Conservation (phyloP, 257 asterid genomes). For the Nicotiana obtusifolia region DNA sequence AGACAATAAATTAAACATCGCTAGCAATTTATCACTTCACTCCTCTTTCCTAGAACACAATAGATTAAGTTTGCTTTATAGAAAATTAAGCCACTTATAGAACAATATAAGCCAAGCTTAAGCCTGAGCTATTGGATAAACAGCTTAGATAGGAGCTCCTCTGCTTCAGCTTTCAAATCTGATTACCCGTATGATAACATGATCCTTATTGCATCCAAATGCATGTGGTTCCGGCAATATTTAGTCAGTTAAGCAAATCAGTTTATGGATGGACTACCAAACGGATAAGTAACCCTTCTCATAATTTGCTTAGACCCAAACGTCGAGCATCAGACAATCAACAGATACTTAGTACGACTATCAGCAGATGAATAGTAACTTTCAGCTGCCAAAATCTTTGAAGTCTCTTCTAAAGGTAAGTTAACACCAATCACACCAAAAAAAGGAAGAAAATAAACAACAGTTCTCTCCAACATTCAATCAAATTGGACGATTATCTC, state of each 20-base stretch:
- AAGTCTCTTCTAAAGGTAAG: background rate
- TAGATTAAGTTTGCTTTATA: background rate
- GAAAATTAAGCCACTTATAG: background rate
- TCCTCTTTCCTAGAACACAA: background rate
- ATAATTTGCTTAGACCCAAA: background rate
- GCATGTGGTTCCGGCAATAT: background rate
- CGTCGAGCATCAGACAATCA: background rate
- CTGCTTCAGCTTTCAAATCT: background rate
- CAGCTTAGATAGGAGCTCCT: background rate
- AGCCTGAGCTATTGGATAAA: background rate
- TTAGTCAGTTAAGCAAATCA: background rate
- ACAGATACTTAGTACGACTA: background rate
- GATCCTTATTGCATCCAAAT: background rate
- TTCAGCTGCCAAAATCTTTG: background rate
- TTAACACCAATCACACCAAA: background rate
- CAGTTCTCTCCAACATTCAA: background rate
- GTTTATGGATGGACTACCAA: slow-evolving; percentile 1
- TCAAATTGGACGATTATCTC: background rate
- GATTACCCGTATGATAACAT: background rate
- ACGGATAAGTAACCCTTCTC: background rate
- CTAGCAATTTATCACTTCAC: slow-evolving; percentile 1
- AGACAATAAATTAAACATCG: slow-evolving; percentile 2
- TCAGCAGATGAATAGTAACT: background rate
- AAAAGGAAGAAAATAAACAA: background rate
- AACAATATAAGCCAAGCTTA: background rate